Evolutionary conservation across 1,139 yeast genomes (phyloP).

Genomic region (Pichia sp.): DNA sequence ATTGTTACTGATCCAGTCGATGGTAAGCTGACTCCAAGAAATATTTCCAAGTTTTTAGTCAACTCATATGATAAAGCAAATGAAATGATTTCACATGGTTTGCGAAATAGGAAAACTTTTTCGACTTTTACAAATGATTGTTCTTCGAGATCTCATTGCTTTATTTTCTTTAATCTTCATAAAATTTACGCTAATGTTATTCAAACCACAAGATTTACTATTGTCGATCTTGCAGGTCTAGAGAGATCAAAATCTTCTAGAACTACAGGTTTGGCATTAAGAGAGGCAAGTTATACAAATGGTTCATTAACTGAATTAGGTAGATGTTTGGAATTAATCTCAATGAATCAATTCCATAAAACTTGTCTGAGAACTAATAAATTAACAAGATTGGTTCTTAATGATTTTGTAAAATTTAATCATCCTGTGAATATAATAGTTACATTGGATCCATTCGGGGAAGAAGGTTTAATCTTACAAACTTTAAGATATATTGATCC

Average conservation of each 20-base stretch:
- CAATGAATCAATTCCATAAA: constrained; percentile 32
- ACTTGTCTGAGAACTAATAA: constrained; percentile 40
- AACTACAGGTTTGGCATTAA: constrained; percentile 37
- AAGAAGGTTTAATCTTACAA: constrained; percentile 44
- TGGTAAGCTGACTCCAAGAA: constrained; percentile 33
- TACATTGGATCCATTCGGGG: constrained; percentile 63
- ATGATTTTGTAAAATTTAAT: constrained; percentile 37
- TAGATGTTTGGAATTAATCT: constrained; percentile 37
- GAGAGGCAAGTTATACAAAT: constrained; percentile 36
- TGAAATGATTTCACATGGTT: constrained; percentile 17
- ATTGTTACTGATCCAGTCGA: constrained; percentile 30
- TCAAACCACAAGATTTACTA: constrained; percentile 31
- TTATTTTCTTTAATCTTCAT: constrained; percentile 26
- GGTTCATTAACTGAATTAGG: constrained; percentile 44
- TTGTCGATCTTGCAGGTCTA: constrained; percentile 47
- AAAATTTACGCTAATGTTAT: constrained; percentile 15
- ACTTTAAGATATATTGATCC: constrained; percentile 37
- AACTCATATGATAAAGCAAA: constrained; percentile 27
- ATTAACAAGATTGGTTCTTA: constrained; percentile 40
- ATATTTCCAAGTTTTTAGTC: constrained; percentile 31
- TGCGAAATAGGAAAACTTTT: constrained; percentile 21
- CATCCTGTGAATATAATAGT: constrained; percentile 35
- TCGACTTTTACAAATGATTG: constrained; percentile 22
- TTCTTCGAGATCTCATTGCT: constrained; percentile 29
- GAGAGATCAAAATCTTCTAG: constrained; percentile 41